Evolutionary conservation across 345 rosid species (phyloP).

Genomic region (Turnera subulata): DNA sequence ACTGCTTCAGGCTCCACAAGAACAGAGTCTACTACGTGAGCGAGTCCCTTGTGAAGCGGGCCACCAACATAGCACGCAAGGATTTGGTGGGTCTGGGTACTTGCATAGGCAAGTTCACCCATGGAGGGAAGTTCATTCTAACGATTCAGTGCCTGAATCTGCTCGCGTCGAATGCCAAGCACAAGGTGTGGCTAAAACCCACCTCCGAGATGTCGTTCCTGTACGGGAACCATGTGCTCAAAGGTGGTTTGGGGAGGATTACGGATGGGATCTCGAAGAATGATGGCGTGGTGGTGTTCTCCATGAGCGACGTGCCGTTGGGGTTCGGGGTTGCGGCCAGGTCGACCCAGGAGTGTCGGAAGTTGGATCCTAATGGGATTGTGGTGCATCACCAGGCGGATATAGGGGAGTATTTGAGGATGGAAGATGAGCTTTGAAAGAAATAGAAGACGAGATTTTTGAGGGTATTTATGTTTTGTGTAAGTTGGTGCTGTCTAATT

Average conservation of each 20-base stretch:
- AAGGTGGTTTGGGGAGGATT: conserved; percentile 85
- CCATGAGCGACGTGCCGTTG: conserved; percentile 80
- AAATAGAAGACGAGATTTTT: neutral
- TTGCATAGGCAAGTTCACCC: conserved; percentile 82
- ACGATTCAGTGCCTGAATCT: conserved; percentile 57
- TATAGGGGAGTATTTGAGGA: conserved; percentile 85
- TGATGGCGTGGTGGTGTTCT: conserved; percentile 85
- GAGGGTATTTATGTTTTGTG: neutral
- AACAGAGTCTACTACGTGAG: conserved; percentile 75
- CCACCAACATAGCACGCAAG: conserved; percentile 63
- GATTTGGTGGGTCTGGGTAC: conserved; percentile 67
- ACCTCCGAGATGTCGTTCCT: conserved; percentile 92
- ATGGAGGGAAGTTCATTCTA: conserved; percentile 68
- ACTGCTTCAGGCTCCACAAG: conserved; percentile 90
- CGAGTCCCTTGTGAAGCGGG: conserved; percentile 74
- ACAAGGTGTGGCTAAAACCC: conserved; percentile 93
- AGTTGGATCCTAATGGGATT: conserved; percentile 77
- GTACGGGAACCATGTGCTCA: conserved; percentile 86
- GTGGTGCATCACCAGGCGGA: conserved; percentile 84
- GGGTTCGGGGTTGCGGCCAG: conserved; percentile 82
- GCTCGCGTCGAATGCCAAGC: conserved; percentile 72
- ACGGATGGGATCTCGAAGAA: conserved; percentile 71
- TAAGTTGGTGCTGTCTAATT: too few relatives aligned
- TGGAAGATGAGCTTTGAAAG: conserved; percentile 77
- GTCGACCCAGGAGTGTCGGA: conserved; percentile 84